Base-by-base conservation (phyloP, 352 stramenopile species). In the Phytophthora europaea region DNA sequence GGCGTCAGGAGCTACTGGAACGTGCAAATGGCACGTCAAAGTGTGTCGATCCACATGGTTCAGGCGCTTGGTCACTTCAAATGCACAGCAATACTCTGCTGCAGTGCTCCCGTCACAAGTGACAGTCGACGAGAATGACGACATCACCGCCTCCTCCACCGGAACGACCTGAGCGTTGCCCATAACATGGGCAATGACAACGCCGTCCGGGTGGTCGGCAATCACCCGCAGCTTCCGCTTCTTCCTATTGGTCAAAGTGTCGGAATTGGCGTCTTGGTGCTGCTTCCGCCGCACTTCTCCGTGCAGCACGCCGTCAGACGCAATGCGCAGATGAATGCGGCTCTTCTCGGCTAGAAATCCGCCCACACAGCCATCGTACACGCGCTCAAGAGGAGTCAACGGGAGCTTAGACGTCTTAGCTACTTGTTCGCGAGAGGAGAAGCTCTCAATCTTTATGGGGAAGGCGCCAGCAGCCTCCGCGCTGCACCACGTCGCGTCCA, bases 351-450 rank as follows among this genome's bases (percentile, higher is more conserved):
- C 61, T 60, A 87, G 33, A 57, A 87, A 82, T 0, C 78, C 80
- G 52, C 81, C 78, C 38, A 91, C 63, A 68, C 54, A 68, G n/a
- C 86, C 86, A 20, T 82, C 83, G 61, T 82, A 91, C 40, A 83
- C 76, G 36, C 67, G 75, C 20, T 85, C 77, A 6, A 83, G 47
- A 34, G 67, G 65, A 36, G 36, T 57, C 47, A 75, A 38, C 51
- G 40, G 33, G 0, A 38, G 10, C 16, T 33, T 28, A 51, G 38
- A 3, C 0, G 53, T 38, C 13, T 67, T 61, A 5, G 9, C 12
- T 23, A 52, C 50, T 50, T 47, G 45, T 13, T 51, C 9, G 18
- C 26, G 15, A 67, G 60, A 53, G 15, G 48, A 67, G 8, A 65
- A 57, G 18, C 40, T 53, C 31, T 55, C 23, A 12, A 60, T 51